These are phyloP conservation scores for Vigna reflexopilosa DNA, from an alignment of 306 rosid genomes.

Conservation along the genomic window DNA sequence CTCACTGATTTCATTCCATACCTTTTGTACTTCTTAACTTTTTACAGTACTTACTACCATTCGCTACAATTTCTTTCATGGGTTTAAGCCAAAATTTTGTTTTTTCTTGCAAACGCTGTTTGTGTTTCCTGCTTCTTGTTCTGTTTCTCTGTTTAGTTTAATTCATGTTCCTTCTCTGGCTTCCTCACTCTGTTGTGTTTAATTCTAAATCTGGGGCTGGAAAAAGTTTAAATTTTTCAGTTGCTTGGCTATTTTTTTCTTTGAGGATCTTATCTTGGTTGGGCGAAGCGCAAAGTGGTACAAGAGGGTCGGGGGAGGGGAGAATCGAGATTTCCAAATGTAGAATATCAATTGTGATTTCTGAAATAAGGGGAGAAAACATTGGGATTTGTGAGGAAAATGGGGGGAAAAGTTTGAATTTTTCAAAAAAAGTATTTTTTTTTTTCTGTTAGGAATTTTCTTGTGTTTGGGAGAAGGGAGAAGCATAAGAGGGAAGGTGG, in stretches of 20 bases:
- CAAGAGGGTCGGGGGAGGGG: neutral
- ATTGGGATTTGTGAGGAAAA: neutral
- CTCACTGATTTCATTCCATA: slow-evolving; percentile 12
- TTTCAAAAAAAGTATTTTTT: neutral
- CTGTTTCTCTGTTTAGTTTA: neutral
- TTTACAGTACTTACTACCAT: slow-evolving; percentile 33
- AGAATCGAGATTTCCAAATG: neutral
- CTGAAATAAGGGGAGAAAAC: neutral
- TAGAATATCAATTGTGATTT: neutral
- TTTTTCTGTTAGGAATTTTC: neutral
- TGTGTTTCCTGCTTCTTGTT: neutral
- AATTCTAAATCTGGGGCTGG: slow-evolving; percentile 5
- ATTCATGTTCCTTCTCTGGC: slow-evolving; percentile 1
- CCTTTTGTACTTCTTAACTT: slow-evolving; percentile 8
- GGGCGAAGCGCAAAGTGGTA: neutral
- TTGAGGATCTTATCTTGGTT: slow-evolving; percentile 7
- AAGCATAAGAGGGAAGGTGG: neutral
- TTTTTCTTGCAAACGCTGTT: neutral
- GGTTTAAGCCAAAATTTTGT: slow-evolving; percentile 14
- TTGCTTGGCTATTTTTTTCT: neutral
- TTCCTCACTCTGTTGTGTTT: slow-evolving; percentile 36
- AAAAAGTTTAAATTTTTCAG: neutral
- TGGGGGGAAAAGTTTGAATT: neutral
- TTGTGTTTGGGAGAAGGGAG: slow-evolving; percentile 21
- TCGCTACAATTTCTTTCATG: neutral